Evolutionary conservation across 306 rosid species (phyloP).

Genomic region (Quercus wislizeni): DNA sequence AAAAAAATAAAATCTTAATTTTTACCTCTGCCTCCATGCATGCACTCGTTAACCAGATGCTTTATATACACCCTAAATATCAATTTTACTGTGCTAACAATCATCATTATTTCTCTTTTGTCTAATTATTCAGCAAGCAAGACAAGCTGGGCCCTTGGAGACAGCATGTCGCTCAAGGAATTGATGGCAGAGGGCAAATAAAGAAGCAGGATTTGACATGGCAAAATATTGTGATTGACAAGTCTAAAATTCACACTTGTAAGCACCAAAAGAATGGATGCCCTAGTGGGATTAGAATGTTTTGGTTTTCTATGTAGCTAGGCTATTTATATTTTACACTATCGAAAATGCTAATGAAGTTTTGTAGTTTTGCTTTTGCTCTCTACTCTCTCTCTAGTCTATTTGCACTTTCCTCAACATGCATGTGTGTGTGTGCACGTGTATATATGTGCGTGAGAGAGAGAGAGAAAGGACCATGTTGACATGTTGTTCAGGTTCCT

Average conservation of each 20-base stretch:
- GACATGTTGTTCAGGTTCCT: no score
- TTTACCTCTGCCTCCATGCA: no score
- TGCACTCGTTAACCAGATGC: no score
- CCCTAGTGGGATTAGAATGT: not conserved
- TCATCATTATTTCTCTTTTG: not conserved
- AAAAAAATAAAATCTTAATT: no score
- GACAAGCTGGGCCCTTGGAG: conserved; percentile 61
- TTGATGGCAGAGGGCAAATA: not conserved
- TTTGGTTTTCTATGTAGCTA: not conserved
- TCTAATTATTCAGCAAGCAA: conserved; percentile 41
- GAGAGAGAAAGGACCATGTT: no score
- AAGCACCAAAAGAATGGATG: not conserved
- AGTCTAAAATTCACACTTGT: not conserved
- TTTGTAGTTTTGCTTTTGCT: not conserved
- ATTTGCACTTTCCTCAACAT: not conserved
- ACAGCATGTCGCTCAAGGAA: conserved; percentile 54
- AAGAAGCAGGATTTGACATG: not conserved
- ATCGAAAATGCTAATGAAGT: not conserved
- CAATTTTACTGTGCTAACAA: not conserved
- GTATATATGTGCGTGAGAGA: no score
- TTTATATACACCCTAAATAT: not conserved
- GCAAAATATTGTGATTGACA: not conserved
- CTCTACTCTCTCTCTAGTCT: not conserved
- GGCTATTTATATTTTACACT: not conserved
- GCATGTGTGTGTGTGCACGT: no score